These are phyloP conservation scores for Aspergillus pseudonomiae DNA, from an alignment of 2,329 filamentous ascomycete genomes.

Conservation along the genomic window DNA sequence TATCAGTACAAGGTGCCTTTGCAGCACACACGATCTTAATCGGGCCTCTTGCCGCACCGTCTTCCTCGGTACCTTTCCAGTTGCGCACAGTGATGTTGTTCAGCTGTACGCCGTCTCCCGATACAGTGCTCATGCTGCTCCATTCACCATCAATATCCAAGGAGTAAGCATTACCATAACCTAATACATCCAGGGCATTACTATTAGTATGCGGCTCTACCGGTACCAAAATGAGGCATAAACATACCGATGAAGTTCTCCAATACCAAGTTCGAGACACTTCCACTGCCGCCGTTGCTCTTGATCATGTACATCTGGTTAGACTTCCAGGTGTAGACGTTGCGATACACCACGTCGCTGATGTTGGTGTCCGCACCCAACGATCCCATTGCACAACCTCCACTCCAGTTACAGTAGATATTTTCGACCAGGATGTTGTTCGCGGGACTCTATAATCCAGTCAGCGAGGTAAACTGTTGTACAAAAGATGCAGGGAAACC, in stretches of 20 bases:
- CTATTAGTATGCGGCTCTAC: not conserved
- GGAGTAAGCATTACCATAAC: conserved; percentile 61
- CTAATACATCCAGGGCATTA: conserved; percentile 24
- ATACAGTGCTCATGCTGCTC: conserved; percentile 44
- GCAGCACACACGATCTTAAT: conserved; percentile 57
- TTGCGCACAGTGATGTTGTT: conserved; percentile 57
- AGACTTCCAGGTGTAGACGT: conserved; percentile 61
- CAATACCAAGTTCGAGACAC: conserved; percentile 53
- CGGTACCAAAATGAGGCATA: not conserved
- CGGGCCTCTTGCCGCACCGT: conserved; percentile 56
- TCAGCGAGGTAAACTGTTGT: not conserved
- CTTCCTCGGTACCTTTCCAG: conserved; percentile 61
- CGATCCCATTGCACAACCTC: conserved; percentile 62
- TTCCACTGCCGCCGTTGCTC: conserved; percentile 60
- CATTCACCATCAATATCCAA: conserved; percentile 60
- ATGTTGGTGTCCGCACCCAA: conserved; percentile 54
- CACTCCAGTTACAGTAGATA: conserved; percentile 65
- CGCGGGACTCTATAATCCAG: conserved; percentile 44
- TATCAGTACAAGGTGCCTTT: conserved; percentile 55
- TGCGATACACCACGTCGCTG: conserved; percentile 57
- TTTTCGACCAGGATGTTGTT: conserved; percentile 60
- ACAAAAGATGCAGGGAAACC: conserved; percentile 2
- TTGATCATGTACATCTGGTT: conserved; percentile 69
- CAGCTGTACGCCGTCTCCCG: conserved; percentile 56
- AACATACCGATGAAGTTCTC: conserved; percentile 56